A percentile compares a stretch with the other conserved stretches of the same genome.
These are phyloP conservation scores for Salix viminalis DNA, from an alignment of 345 rosid species.

Conservation along the genomic window DNA sequence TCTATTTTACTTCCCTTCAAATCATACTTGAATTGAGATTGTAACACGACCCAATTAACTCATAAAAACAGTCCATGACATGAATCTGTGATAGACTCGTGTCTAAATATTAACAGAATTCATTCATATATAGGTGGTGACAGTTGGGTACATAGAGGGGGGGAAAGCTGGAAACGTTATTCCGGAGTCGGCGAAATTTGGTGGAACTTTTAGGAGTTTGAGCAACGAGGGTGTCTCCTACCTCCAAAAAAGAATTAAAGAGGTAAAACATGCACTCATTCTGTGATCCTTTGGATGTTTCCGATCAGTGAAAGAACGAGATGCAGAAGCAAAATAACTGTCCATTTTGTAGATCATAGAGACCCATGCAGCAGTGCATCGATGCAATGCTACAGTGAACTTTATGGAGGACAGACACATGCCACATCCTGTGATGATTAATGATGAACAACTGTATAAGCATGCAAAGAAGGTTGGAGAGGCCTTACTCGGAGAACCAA, in stretches of 20 bases:
- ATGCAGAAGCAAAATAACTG: background rate
- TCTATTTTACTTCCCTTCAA: background rate
- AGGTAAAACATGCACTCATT: constrained; percentile 25
- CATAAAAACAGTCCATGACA: too few relatives aligned
- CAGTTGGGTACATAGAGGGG: constrained; percentile 60
- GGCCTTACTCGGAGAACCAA: constrained; percentile 45
- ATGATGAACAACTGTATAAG: constrained; percentile 47
- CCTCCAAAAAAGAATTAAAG: constrained; percentile 48
- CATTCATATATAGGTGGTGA: constrained; percentile 40
- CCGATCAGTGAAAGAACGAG: background rate
- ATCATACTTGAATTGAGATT: background rate
- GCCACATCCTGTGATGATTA: constrained; percentile 55
- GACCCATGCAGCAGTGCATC: constrained; percentile 56
- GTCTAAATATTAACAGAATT: background rate
- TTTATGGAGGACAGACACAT: constrained; percentile 42
- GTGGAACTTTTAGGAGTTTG: constrained; percentile 64
- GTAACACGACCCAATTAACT: too few relatives aligned
- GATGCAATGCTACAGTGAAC: constrained; percentile 47
- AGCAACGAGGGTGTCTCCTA: constrained; percentile 46
- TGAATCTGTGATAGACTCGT: too few relatives aligned
- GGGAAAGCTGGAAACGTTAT: constrained; percentile 57
- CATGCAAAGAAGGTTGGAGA: constrained; percentile 53
- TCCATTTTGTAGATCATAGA: constrained; percentile 40
- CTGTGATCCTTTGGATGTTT: background rate
- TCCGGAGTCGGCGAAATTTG: constrained; percentile 47